phyloP scores from a whole-genome alignment of 129 eudicot species.

The Cynara cardunculus region DNA sequence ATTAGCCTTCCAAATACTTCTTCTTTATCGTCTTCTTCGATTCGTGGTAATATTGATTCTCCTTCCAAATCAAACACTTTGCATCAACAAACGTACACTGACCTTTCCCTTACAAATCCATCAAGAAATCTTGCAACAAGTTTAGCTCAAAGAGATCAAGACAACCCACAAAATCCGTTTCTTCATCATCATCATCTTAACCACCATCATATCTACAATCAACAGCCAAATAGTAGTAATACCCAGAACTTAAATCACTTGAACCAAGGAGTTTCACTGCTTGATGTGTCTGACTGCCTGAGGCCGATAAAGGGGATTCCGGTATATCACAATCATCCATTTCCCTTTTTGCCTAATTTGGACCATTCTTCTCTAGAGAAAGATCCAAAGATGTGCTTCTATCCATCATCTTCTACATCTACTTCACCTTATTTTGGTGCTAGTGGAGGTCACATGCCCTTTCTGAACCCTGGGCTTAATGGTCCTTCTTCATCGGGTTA shows the following conservation, averaged over 20 bases:
- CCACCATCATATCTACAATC: slow-evolving; percentile 15
- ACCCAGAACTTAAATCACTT: slow-evolving; percentile 29
- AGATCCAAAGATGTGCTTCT: slow-evolving; percentile 65
- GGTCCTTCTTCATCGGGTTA: slow-evolving; percentile 29
- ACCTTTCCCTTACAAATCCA: slow-evolving; percentile 47
- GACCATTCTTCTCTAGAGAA: slow-evolving; percentile 42
- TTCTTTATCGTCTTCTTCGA: slow-evolving; percentile 14
- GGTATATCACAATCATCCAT: slow-evolving; percentile 73
- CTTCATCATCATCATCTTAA: slow-evolving; percentile 17
- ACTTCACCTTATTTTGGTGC: slow-evolving; percentile 33
- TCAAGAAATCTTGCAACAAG: slow-evolving; percentile 25
- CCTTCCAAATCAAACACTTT: slow-evolving; percentile 19
- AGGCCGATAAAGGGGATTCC: slow-evolving; percentile 90
- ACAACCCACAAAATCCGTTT: slow-evolving; percentile 30
- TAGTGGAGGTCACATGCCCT: slow-evolving; percentile 51
- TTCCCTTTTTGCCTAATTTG: slow-evolving; percentile 56
- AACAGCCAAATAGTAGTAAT: slow-evolving; percentile 12
- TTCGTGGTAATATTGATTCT: neutral
- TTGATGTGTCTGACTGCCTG: slow-evolving; percentile 49
- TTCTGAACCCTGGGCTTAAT: slow-evolving; percentile 38
- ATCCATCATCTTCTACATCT: slow-evolving; percentile 38
- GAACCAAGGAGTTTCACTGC: slow-evolving; percentile 49
- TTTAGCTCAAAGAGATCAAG: slow-evolving; percentile 25
- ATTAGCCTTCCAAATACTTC: slow-evolving; percentile 66
- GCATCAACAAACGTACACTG: slow-evolving; percentile 21